Conservation (phyloP, 106 monocot species). For the Iris macrosiphon region DNA sequence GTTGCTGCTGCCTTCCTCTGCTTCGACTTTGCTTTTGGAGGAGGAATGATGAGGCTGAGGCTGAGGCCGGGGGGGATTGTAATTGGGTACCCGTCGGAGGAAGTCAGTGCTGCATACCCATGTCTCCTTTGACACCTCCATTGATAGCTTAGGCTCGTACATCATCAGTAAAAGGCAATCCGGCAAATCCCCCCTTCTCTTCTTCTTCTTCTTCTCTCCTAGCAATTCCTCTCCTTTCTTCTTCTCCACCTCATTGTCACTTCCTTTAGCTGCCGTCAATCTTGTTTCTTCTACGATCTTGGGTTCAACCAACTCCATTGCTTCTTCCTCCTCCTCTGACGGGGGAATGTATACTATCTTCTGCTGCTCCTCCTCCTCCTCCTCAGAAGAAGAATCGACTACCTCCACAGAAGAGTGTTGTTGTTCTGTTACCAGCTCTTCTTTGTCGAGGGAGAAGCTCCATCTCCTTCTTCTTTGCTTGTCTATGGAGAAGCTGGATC, state of each 20-base stretch:
- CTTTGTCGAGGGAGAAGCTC: slow-evolving; percentile 38
- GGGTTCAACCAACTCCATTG: neutral
- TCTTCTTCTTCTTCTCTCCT: slow-evolving; percentile 1
- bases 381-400: no score
- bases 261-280: neutral
- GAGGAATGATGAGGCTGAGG: slow-evolving; percentile 12
- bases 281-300: slow-evolving; percentile 11
- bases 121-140: slow-evolving; percentile 84
- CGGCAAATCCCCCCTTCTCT: slow-evolving; percentile 31
- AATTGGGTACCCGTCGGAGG: slow-evolving; percentile 34
- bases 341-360: slow-evolving; percentile 4
- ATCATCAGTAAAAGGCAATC: slow-evolving; percentile 80
- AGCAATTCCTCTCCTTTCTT: neutral
- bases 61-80: no score
- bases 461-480: slow-evolving; percentile 20
- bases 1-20: neutral
- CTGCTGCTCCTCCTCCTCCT: slow-evolving; percentile 7
- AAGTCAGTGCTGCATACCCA: slow-evolving; percentile 79
- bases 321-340: neutral
- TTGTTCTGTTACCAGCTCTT: no score
- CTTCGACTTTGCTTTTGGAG: neutral
- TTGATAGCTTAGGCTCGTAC: slow-evolving; percentile 80
- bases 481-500: slow-evolving; percentile 38
- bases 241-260: slow-evolving; percentile 2
- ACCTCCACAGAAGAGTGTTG: no score